phyloP scores from a whole-genome alignment of 768 basidiomycete species.

The Crassisporium funariophilum region DNA sequence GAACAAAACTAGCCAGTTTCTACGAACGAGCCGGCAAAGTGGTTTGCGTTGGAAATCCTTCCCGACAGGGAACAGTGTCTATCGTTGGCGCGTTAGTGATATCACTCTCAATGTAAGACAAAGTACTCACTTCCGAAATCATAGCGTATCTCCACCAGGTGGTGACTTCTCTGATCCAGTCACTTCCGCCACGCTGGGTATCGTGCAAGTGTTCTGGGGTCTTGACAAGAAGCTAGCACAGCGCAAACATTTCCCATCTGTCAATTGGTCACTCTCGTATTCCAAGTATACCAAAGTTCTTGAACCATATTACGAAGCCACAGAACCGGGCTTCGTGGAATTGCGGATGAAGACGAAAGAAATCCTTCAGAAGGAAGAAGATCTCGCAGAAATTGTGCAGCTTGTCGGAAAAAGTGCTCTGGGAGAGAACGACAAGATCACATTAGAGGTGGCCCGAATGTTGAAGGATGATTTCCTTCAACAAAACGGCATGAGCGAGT shows the following conservation, averaged over 20 bases:
- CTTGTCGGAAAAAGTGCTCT: slow-evolving; percentile 98
- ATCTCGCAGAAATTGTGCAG: slow-evolving; percentile 98
- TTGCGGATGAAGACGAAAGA: slow-evolving; percentile 92
- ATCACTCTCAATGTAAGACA: not conserved
- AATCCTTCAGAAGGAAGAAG: slow-evolving; percentile 98
- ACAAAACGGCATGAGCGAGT: slow-evolving; percentile 98
- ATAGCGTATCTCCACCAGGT: slow-evolving; percentile 95
- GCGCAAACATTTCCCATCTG: slow-evolving; percentile 99
- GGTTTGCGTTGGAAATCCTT: slow-evolving; percentile 85
- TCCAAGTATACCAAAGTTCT: slow-evolving; percentile 97
- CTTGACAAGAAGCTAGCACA: slow-evolving; percentile 99
- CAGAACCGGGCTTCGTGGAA: slow-evolving; percentile 94
- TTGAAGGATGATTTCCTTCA: slow-evolving; percentile 97
- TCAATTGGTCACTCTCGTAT: slow-evolving; percentile 99
- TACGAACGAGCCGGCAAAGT: slow-evolving; percentile 99
- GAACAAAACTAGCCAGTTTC: slow-evolving; percentile 95
- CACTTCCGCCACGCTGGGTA: slow-evolving; percentile 94
- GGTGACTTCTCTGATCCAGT: slow-evolving; percentile 99
- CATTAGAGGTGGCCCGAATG: slow-evolving; percentile 95
- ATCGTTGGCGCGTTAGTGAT: slow-evolving; percentile 95
- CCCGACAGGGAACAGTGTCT: slow-evolving; percentile 89
- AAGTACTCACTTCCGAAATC: slow-evolving; percentile 6
- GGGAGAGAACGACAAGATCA: slow-evolving; percentile 97
- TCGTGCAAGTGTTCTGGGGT: slow-evolving; percentile 99
- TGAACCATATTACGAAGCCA: slow-evolving; percentile 88